These are phyloP conservation scores for Puccinia hordei DNA, from an alignment of 1,284 basidiomycete species.

Conservation along the genomic window DNA sequence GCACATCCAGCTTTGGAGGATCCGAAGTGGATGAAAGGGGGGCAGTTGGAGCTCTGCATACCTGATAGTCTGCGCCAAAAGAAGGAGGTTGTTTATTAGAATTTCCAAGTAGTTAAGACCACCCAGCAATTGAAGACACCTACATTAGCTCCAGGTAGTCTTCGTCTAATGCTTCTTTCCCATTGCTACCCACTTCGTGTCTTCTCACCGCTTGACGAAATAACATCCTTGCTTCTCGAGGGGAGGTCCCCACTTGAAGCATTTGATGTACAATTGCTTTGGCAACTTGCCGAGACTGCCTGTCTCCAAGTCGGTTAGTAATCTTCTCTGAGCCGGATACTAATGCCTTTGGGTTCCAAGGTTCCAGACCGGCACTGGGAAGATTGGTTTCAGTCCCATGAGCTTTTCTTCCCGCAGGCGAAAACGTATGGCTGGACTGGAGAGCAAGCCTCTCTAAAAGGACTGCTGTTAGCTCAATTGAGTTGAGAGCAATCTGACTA, in stretches of 20 bases:
- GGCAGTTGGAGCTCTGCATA: constrained; percentile 41
- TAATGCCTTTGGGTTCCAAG: constrained; percentile 34
- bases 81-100: neutral
- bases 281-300: constrained; percentile 28
- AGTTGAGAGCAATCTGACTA: constrained; percentile 49
- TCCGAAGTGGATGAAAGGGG: constrained; percentile 49
- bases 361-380: constrained; percentile 41
- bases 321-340: neutral
- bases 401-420: neutral
- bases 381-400: constrained; percentile 1
- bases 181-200: constrained; percentile 2
- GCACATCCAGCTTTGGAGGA: constrained; percentile 25
- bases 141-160: constrained; percentile 45
- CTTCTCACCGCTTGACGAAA: constrained; percentile 31
- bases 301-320: constrained; percentile 12
- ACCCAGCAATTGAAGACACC: neutral
- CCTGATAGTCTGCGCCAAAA: constrained; percentile 40
- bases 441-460: constrained; percentile 33
- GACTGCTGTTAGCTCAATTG: constrained; percentile 32
- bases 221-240: constrained; percentile 43
- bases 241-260: constrained; percentile 37
- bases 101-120: neutral
- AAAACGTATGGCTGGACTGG: neutral
- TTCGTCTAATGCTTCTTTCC: constrained; percentile 34
- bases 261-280: constrained; percentile 36